Evolutionary conservation across 2,329 filamentous ascomycete genomes (phyloP).

Genomic region (Xylariomycetidae sp.): DNA sequence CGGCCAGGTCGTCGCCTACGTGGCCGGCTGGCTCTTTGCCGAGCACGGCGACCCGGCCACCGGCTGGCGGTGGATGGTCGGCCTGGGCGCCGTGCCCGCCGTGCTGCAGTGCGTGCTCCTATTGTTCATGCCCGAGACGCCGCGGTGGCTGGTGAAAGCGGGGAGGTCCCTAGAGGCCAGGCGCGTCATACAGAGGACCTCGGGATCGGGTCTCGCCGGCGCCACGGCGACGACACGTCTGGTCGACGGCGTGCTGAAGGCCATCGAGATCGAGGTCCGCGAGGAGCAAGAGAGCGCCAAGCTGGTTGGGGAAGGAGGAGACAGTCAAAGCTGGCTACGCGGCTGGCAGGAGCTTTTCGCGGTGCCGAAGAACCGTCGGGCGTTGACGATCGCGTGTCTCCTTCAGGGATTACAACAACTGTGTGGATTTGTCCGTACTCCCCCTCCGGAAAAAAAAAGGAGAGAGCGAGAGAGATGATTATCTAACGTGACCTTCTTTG

Average conservation of each 20-base stretch:
- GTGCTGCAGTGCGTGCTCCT: conserved; percentile 65
- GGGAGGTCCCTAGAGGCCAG: conserved; percentile 59
- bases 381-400: conserved; percentile 78
- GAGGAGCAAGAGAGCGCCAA: conserved; percentile 57
- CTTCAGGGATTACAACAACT: conserved; percentile 85
- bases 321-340: conserved; percentile 32
- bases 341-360: conserved; percentile 50
- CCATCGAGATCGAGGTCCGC: conserved; percentile 70
- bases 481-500: no score
- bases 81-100: conserved; percentile 75
- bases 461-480: no score
- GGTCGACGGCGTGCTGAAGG: conserved; percentile 57
- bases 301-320: conserved; percentile 26
- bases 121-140: conserved; percentile 77
- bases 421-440: conserved; percentile 66
- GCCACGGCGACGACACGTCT: conserved; percentile 37
- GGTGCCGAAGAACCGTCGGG: conserved; percentile 63
- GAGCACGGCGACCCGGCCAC: conserved; percentile 43
- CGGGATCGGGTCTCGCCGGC: conserved; percentile 36
- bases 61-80: conserved; percentile 91
- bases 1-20: conserved; percentile 84
- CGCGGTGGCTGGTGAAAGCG: conserved; percentile 76
- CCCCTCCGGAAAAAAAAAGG: no score
- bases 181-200: conserved; percentile 57
- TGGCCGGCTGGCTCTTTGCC: conserved; percentile 73